phyloP scores from a whole-genome alignment of 495 filamentous ascomycete genomes.

The Durotheca rogersii region DNA sequence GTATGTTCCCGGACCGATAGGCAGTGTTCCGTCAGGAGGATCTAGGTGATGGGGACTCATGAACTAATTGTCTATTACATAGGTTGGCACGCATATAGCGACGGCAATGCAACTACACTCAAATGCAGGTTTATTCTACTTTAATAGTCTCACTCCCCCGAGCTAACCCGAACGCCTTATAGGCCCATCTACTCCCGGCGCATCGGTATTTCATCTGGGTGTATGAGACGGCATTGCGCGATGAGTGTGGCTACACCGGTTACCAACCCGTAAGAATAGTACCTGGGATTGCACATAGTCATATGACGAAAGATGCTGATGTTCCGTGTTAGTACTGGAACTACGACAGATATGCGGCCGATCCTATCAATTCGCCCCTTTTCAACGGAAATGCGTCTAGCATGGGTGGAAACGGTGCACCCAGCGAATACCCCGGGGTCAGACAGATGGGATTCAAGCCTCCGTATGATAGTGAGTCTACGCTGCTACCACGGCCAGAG shows the following conservation, averaged over 20 bases:
- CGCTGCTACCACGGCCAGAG: no score
- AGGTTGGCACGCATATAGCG: conserved; percentile 46
- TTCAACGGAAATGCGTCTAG: conserved; percentile 46
- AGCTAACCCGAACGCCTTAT: no score
- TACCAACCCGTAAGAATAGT: conserved; percentile 43
- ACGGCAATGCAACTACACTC: conserved; percentile 53
- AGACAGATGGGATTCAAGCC: no score
- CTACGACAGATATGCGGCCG: conserved; percentile 43
- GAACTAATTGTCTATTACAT: no score
- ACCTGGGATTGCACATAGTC: no score
- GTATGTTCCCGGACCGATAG: no score
- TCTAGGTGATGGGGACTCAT: no score
- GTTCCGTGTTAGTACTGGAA: conserved; percentile 45
- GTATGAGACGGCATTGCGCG: conserved; percentile 66
- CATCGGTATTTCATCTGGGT: conserved; percentile 66
- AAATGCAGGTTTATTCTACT: no score
- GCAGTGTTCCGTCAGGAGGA: no score
- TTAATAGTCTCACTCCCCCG: no score
- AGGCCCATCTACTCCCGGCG: conserved; percentile 65
- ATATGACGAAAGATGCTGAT: no score
- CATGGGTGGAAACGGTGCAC: conserved; percentile 43
- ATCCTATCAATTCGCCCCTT: conserved; percentile 40
- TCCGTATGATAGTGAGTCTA: no score
- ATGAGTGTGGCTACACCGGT: conserved; percentile 69
- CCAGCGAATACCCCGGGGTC: conserved; percentile 37